A percentile compares a stretch with the other conserved stretches of the same genome.
phyloP scores from a whole-genome alignment of 2,329 filamentous ascomycete species.

The Aureobasidium leucospermi region DNA sequence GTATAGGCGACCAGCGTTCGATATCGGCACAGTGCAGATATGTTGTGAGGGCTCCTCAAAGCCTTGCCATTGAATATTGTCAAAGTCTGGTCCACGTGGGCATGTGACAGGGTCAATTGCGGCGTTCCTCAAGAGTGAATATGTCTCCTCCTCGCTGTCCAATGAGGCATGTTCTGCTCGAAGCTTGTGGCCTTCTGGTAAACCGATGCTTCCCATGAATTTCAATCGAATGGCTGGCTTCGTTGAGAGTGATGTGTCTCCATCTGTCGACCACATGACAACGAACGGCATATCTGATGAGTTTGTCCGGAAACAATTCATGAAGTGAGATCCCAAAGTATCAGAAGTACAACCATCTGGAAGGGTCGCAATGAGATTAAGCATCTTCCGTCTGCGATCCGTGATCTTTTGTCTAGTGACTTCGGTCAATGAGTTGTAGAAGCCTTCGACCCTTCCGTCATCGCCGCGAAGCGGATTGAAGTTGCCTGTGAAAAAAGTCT shows the following conservation, averaged over 20 bases:
- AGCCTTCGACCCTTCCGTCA: conserved; percentile 9
- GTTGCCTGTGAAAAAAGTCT: conserved; percentile 15
- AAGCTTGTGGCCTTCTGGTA: not conserved
- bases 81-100: conserved; percentile 10
- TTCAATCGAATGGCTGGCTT: not conserved
- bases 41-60: conserved; percentile 17
- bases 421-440: conserved; percentile 17
- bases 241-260: too few relatives aligned
- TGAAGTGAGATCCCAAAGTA: not conserved
- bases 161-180: not conserved
- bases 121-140: not conserved
- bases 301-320: not conserved
- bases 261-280: not conserved
- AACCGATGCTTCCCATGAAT: not conserved
- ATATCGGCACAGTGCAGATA: not conserved
- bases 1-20: not conserved
- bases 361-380: not conserved
- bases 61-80: conserved; percentile 20
- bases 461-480: conserved; percentile 14
- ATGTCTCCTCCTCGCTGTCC: not conserved
- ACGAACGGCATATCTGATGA: not conserved
- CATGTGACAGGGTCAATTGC: not conserved
- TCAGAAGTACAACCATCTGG: not conserved
- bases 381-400: conserved; percentile 14
- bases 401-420: conserved; percentile 15